These are phyloP conservation scores for Colletotrichum falcatum DNA, from an alignment of 2,329 filamentous ascomycete genomes.

Conservation along the genomic window DNA sequence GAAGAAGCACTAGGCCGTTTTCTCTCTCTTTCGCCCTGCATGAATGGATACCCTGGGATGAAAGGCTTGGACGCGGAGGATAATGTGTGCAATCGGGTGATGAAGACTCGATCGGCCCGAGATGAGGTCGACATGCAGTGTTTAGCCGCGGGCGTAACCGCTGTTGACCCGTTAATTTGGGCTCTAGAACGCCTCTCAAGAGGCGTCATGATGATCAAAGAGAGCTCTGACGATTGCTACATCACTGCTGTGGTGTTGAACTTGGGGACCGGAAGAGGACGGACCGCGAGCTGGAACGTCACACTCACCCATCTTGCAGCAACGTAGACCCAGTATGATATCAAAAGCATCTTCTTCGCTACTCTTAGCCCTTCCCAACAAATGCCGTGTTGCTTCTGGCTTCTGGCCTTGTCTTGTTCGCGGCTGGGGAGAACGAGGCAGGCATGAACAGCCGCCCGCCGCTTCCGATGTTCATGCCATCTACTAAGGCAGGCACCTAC, in stretches of 20 bases:
- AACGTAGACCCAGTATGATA: slow-evolving; percentile 22
- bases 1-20: slow-evolving; percentile 67
- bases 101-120: slow-evolving; percentile 51
- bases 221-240: slow-evolving; percentile 65
- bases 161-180: slow-evolving; percentile 45
- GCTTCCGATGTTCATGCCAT: neutral
- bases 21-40: neutral
- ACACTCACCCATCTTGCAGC: neutral
- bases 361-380: neutral
- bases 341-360: slow-evolving; percentile 21
- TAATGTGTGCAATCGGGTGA: slow-evolving; percentile 58
- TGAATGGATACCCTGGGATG: neutral
- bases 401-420: neutral
- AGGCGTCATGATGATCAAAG: slow-evolving; percentile 67
- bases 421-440: neutral
- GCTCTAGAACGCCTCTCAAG: slow-evolving; percentile 53
- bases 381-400: neutral
- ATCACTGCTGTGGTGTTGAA: slow-evolving; percentile 20
- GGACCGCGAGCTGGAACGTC: neutral
- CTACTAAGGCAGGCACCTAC: neutral
- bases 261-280: neutral
- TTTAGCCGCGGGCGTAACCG: slow-evolving; percentile 54
- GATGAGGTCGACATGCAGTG: slow-evolving; percentile 36
- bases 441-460: neutral
- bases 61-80: slow-evolving; percentile 2